These are phyloP conservation scores for Cucurbita ficifolia DNA, from an alignment of 306 rosid species.

Conservation along the genomic window DNA sequence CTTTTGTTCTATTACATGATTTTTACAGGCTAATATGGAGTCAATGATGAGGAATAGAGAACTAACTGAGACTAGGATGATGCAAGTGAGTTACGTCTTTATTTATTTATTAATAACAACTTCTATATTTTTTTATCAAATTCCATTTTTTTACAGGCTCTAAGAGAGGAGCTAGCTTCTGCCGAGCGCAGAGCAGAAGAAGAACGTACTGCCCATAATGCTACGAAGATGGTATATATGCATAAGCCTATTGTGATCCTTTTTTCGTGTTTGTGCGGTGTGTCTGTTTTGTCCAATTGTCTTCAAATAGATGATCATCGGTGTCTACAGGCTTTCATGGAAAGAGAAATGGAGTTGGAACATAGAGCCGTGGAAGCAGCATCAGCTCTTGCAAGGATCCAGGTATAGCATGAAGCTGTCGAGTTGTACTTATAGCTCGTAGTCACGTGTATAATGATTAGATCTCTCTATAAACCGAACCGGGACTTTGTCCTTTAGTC, in stretches of 20 bases:
- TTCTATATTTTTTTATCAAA: not conserved
- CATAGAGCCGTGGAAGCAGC: constrained; percentile 89
- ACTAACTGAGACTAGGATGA: constrained; percentile 90
- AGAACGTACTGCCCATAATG: constrained; percentile 82
- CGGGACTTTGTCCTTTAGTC: too few relatives aligned
- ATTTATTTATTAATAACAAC: not conserved
- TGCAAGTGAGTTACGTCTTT: constrained; percentile 58
- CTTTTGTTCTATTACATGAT: not conserved
- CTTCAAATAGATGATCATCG: constrained; percentile 13
- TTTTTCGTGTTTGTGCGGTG: not conserved
- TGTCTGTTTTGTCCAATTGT: constrained; percentile 3
- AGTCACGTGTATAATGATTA: not conserved
- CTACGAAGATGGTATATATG: constrained; percentile 69
- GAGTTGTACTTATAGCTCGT: constrained; percentile 3
- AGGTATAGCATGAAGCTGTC: constrained; percentile 47
- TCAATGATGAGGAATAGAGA: constrained; percentile 88
- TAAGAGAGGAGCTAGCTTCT: constrained; percentile 84
- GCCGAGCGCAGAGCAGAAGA: constrained; percentile 96
- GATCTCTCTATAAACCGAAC: not conserved
- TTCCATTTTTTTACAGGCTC: constrained; percentile 36
- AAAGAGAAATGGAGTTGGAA: constrained; percentile 96
- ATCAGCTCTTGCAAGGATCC: constrained; percentile 84
- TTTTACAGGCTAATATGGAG: constrained; percentile 78
- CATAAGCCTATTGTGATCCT: constrained; percentile 3
- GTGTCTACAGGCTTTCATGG: constrained; percentile 76